Percentiles rank a stretch among this genome's conserved stretches.
Conservation (phyloP, 805 yeast species). For the Zygosaccharomyces bailii region DNA sequence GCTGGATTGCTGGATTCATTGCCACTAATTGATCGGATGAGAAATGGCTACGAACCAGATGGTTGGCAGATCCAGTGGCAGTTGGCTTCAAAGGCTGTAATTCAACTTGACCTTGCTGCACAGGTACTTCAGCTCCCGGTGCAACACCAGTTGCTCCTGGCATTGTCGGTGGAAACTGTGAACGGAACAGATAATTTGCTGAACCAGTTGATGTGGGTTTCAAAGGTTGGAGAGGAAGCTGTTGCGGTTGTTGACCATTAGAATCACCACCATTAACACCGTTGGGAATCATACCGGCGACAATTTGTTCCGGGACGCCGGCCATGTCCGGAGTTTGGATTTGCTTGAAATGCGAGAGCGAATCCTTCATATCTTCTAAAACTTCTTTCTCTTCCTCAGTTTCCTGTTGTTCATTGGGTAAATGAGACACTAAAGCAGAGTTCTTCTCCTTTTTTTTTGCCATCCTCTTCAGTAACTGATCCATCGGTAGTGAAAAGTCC, state of each 20-base stretch:
- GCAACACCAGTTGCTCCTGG: not conserved
- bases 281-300: conserved; percentile 4
- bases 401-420: conserved; percentile 35
- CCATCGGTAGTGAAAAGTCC: conserved; percentile 74
- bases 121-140: not conserved
- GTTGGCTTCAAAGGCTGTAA: conserved; percentile 36
- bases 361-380: conserved; percentile 69
- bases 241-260: conserved; percentile 8
- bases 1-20: too few relatives aligned
- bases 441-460: conserved; percentile 29
- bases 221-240: conserved; percentile 31
- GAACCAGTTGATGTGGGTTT: conserved; percentile 38
- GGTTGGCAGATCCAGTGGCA: conserved; percentile 42
- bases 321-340: conserved; percentile 67
- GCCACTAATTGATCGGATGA: conserved; percentile 22
- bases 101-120: conserved; percentile 1
- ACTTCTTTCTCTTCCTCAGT: conserved; percentile 69
- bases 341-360: conserved; percentile 69
- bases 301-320: conserved; percentile 12
- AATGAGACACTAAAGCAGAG: conserved; percentile 29
- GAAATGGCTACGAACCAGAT: conserved; percentile 29
- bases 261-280: not conserved
- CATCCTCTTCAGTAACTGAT: conserved; percentile 54
- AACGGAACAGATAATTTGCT: conserved; percentile 32
- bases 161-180: conserved; percentile 18